Evolutionary conservation across 2,329 filamentous ascomycete species (phyloP).

Genomic region (Thielaviopsis euricoi): DNA sequence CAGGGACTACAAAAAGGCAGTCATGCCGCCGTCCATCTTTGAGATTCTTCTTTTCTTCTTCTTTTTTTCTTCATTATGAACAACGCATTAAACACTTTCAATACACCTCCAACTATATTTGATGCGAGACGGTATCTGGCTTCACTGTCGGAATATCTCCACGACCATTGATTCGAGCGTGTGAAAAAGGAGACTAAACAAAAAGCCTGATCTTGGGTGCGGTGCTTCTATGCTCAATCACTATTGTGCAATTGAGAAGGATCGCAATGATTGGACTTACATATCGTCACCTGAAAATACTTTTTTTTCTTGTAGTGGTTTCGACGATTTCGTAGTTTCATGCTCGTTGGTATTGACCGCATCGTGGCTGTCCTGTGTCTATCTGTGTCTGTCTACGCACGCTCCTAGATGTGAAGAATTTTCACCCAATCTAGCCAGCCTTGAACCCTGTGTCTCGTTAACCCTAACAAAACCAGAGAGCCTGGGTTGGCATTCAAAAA

Average conservation of each 20-base stretch:
- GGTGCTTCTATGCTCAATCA: slow-evolving; percentile 30
- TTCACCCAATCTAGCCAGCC: no score
- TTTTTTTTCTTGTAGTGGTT: not conserved
- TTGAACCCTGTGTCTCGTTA: no score
- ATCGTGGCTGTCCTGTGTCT: no score
- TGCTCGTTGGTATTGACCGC: no score
- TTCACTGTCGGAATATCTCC: slow-evolving; percentile 19
- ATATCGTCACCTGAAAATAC: slow-evolving; percentile 17
- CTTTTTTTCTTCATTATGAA: slow-evolving; percentile 23
- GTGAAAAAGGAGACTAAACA: slow-evolving; percentile 35
- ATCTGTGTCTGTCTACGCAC: no score
- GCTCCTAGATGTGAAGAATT: no score
- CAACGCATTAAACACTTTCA: slow-evolving; percentile 31
- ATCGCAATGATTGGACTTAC: slow-evolving; percentile 45
- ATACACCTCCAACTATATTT: slow-evolving; percentile 21
- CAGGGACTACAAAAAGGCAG: not conserved
- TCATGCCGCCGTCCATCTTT: not conserved
- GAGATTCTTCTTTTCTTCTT: slow-evolving; percentile 16
- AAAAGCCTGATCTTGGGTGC: slow-evolving; percentile 42
- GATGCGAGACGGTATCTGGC: slow-evolving; percentile 29
- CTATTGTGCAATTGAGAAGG: slow-evolving; percentile 28
- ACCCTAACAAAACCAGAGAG: no score
- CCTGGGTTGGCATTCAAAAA: no score
- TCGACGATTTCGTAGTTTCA: no score
- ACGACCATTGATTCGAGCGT: slow-evolving; percentile 32